These are phyloP conservation scores for Themeda triandra DNA, from an alignment of 176 grass and related monocot species.

Conservation along the genomic window DNA sequence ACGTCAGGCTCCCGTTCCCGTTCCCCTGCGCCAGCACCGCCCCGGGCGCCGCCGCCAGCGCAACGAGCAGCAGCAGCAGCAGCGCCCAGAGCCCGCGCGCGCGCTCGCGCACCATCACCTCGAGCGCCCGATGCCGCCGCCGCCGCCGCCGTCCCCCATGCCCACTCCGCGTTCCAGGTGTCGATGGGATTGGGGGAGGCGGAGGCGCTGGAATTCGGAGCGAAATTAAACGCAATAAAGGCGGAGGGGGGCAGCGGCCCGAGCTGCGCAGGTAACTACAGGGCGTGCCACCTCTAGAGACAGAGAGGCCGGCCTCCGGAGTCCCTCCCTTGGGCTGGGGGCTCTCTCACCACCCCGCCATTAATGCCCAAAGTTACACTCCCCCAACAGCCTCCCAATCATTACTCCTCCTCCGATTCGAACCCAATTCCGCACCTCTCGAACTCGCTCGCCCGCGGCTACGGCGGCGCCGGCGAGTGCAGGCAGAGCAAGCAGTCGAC, in stretches of 20 bases:
- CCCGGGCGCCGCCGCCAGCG: conserved; percentile 27
- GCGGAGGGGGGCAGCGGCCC: background rate
- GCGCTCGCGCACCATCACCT: conserved; percentile 21
- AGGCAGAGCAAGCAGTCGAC: background rate
- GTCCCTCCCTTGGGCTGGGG: background rate
- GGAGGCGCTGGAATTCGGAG: conserved; percentile 42
- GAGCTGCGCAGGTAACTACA: conserved; percentile 37
- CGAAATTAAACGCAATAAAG: conserved; percentile 55
- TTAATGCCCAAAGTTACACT: conserved; percentile 62
- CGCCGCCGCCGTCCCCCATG: background rate
- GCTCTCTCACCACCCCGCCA: conserved; percentile 27
- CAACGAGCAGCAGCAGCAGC: conserved; percentile 13
- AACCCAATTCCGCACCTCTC: background rate
- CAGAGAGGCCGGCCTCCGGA: too few relatives aligned
- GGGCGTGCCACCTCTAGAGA: background rate
- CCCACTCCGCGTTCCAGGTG: conserved; percentile 12
- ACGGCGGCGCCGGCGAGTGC: background rate
- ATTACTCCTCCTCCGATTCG: conserved; percentile 38
- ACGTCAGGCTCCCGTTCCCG: conserved; percentile 24
- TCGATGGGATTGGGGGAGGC: conserved; percentile 22
- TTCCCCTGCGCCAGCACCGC: conserved; percentile 14
- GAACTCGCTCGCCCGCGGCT: background rate
- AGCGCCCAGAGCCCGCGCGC: conserved; percentile 26
- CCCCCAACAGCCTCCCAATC: conserved; percentile 55
- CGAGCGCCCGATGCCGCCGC: background rate